Conservation (phyloP, 1,139 yeast genomes). For the Kazachstania sp. region DNA sequence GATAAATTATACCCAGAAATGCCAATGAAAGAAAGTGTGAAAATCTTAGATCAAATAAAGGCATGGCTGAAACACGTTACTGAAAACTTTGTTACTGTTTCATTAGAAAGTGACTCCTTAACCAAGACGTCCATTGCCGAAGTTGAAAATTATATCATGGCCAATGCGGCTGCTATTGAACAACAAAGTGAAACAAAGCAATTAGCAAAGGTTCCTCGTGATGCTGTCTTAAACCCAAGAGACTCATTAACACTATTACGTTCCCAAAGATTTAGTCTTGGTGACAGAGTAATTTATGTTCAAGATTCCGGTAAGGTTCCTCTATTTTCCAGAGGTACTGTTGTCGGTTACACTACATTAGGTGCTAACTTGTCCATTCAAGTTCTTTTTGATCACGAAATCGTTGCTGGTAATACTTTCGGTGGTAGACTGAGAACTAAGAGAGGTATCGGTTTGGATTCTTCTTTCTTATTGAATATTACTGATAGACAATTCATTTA, state of each 20-base stretch:
- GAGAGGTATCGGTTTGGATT: slow-evolving; percentile 78
- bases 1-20: slow-evolving; percentile 36
- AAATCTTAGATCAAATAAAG: slow-evolving; percentile 38
- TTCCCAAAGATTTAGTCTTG: slow-evolving; percentile 70
- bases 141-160: slow-evolving; percentile 57
- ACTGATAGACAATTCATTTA: slow-evolving; percentile 65
- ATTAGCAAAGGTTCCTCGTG: slow-evolving; percentile 75
- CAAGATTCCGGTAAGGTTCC: slow-evolving; percentile 90
- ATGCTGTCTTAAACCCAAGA: slow-evolving; percentile 71
- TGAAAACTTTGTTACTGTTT: slow-evolving; percentile 50
- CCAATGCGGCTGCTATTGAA: slow-evolving; percentile 38
- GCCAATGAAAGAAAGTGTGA: slow-evolving; percentile 37
- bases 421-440: slow-evolving; percentile 68
- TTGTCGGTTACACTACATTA: slow-evolving; percentile 64
- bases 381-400: slow-evolving; percentile 73
- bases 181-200: slow-evolving; percentile 41
- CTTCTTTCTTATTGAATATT: slow-evolving; percentile 73
- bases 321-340: slow-evolving; percentile 80
- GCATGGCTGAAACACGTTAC: slow-evolving; percentile 55
- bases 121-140: slow-evolving; percentile 57
- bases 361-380: slow-evolving; percentile 49
- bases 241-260: slow-evolving; percentile 65
- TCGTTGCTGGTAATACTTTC: slow-evolving; percentile 74
- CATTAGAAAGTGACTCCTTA: slow-evolving; percentile 72
- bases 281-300: slow-evolving; percentile 84